Evolutionary conservation across 2,329 filamentous ascomycete species (phyloP), one percentile per base, ranked within the genome.

Genomic region (Cercospora sp.): DNA sequence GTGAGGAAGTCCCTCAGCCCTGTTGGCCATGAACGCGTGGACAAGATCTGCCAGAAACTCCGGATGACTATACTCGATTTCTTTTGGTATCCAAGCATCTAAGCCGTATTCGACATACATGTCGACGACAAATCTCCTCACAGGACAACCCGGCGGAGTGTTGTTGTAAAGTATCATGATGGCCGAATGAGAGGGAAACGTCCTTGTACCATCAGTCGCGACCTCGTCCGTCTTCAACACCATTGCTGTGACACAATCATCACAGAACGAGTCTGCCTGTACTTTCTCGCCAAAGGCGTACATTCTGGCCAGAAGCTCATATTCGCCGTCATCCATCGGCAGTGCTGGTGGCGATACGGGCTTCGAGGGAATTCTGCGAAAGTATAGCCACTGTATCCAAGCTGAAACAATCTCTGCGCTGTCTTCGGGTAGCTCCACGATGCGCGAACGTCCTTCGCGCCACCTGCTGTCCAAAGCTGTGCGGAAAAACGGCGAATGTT

Each of bases 381-480:
- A 72, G 59, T 71, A 74, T 10, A 72, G 67, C 72, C 72, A 74
- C 28, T 73, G 33, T 3, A 70, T 48, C 53, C 70, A 74, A 6
- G 67, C 67, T 18, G 63, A 65, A 31, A 72, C 67, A 3, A 73
- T 67, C 7, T 69, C 68, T 23, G 31, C 26, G 13, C 67, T 60
- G 55, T 72, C 72, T 31, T 67, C 40, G 0, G 72, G 72, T 1
- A 72, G 59, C 20, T 72, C 70, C 16, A 73, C 66, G 4, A 60
- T 55, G 12, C 64, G 55, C 1, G 65, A 65, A 16, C 63, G 66
- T 16, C 70, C 70, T 65, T 72, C 70, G 33, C 70, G 64, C 72
- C 72, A 72, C 55, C 65, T 71, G 53, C 70, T 64, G 60, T 71
- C 71, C 55, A 71, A 61, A 18, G 71, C 72, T n/a, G 65, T 63